A percentile compares a stretch with the other conserved stretches of the same genome.
Evolutionary conservation across 371 early-diverging fungal genomes (phyloP).

Genomic region (Mucor indicus): DNA sequence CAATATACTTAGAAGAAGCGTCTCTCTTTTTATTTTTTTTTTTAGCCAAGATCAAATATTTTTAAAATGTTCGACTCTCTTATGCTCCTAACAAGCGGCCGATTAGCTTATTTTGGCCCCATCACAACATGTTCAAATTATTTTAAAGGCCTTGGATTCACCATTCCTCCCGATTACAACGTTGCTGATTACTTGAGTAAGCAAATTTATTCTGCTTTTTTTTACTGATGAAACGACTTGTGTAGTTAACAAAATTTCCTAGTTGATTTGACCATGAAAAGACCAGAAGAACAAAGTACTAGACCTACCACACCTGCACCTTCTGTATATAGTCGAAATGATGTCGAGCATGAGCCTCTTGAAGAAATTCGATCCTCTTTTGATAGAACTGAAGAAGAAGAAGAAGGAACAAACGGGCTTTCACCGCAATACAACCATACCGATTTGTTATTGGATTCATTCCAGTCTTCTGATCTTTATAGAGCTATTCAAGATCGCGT

Average conservation of each 20-base stretch:
- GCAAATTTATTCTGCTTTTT: neutral
- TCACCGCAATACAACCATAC: conserved; percentile 38
- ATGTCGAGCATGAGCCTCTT: neutral
- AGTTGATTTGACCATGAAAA: conserved; percentile 51
- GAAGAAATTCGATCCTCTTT: conserved; percentile 10
- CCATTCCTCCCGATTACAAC: conserved; percentile 77
- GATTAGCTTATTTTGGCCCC: conserved; percentile 67
- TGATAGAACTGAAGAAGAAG: neutral
- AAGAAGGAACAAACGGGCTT: conserved; percentile 20
- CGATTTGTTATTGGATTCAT: conserved; percentile 35
- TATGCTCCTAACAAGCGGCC: conserved; percentile 69
- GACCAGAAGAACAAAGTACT: conserved; percentile 14
- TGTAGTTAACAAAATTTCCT: neutral
- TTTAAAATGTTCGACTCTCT: conserved; percentile 79
- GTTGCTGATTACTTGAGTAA: conserved; percentile 75
- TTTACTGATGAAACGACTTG: neutral
- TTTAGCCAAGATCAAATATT: conserved; percentile 77
- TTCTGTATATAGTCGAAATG: neutral
- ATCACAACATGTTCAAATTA: conserved; percentile 38
- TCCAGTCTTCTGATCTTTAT: conserved; percentile 21
- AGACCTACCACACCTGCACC: conserved; percentile 8
- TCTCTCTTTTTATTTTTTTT: neutral
- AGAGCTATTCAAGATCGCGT: conserved; percentile 17
- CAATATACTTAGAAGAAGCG: no score
- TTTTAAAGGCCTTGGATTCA: conserved; percentile 57